phyloP scores from a whole-genome alignment of 768 basidiomycete genomes.

The Phaeolepiota aurea region DNA sequence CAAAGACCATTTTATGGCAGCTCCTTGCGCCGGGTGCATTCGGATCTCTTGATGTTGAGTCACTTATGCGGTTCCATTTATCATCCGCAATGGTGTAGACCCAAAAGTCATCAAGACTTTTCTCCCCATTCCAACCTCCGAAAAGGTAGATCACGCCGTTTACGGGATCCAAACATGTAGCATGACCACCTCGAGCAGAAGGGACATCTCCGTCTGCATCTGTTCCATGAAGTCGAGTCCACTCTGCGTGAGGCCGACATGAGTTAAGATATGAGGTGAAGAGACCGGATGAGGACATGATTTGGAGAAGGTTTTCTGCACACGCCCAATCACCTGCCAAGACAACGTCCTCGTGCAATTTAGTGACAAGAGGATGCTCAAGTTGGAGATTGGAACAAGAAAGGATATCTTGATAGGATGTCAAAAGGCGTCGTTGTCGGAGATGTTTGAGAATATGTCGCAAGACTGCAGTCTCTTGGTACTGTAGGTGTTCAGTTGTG shows the following conservation, averaged over 20 bases:
- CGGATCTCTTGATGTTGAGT: constrained; percentile 41
- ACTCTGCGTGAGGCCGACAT: constrained; percentile 50
- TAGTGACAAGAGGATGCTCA: constrained; percentile 66
- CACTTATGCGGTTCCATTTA: constrained; percentile 54
- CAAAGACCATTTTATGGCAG: constrained; percentile 81
- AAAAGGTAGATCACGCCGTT: constrained; percentile 63
- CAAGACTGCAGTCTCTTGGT: constrained; percentile 56
- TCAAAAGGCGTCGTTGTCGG: constrained; percentile 63
- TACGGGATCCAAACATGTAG: constrained; percentile 69
- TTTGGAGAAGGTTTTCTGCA: constrained; percentile 44
- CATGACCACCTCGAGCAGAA: constrained; percentile 65
- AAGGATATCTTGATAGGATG: constrained; percentile 54
- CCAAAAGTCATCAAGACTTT: constrained; percentile 76
- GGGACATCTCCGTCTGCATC: constrained; percentile 62
- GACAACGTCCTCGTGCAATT: constrained; percentile 56
- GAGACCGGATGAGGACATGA: constrained; percentile 46
- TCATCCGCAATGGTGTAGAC: constrained; percentile 51
- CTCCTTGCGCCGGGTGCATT: constrained; percentile 66
- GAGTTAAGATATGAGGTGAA: constrained; percentile 52
- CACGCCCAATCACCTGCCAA: constrained; percentile 56
- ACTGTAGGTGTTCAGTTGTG: constrained; percentile 26
- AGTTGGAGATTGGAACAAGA: constrained; percentile 44
- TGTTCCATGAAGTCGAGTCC: constrained; percentile 52
- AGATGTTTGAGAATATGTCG: constrained; percentile 71
- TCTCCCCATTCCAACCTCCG: constrained; percentile 73